Evolutionary conservation across 140 eudicot genomes (phyloP).

Genomic region (Flaveria floridana): DNA sequence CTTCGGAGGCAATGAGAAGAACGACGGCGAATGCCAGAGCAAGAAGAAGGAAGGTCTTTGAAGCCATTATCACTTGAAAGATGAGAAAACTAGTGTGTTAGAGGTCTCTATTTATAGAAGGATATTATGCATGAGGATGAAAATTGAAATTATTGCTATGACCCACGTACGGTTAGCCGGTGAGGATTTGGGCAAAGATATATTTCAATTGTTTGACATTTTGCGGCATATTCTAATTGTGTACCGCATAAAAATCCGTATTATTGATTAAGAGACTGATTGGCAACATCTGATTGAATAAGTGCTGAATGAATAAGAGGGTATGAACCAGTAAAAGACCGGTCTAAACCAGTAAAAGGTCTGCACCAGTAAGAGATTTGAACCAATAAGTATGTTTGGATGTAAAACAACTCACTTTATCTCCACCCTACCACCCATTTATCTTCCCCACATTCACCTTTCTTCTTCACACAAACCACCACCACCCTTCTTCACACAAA

Average conservation of each 20-base stretch:
- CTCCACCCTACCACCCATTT: no score
- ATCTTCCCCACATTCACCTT: no score
- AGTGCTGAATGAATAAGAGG: no score
- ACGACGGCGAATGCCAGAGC: conserved; percentile 20
- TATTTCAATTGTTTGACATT: conserved; percentile 25
- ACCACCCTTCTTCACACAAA: no score
- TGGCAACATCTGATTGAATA: no score
- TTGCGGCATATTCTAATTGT: conserved; percentile 1
- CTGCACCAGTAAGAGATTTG: no score
- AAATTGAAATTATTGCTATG: conserved; percentile 3
- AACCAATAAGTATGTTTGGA: no score
- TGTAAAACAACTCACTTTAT: no score
- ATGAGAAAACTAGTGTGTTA: conserved; percentile 16
- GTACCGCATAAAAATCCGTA: neutral
- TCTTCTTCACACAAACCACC: no score
- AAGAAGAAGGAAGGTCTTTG: conserved; percentile 25
- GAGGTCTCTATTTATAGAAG: conserved; percentile 12
- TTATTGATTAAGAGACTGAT: no score
- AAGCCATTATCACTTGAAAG: conserved; percentile 22
- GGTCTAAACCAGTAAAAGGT: no score
- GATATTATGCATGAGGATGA: neutral
- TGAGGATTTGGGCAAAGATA: neutral
- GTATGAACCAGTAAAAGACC: no score
- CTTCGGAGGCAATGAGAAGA: conserved; percentile 13
- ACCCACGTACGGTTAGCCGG: neutral